phyloP scores from a whole-genome alignment of 2,329 filamentous ascomycete species.

The Podosphaera leucotricha region DNA sequence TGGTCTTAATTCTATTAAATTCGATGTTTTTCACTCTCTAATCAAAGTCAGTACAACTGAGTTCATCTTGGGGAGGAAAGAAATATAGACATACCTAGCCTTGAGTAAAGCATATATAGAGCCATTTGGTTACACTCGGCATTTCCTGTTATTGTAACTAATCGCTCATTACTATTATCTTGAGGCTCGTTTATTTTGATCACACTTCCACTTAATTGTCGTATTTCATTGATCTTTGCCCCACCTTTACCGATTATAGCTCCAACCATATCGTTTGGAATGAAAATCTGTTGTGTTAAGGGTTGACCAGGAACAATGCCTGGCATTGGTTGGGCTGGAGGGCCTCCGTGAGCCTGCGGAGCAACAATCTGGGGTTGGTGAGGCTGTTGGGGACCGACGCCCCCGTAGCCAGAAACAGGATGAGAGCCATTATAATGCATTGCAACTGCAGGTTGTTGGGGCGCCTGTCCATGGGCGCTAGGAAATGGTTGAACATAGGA shows the following conservation, averaged over 20 bases:
- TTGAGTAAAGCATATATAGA: conserved; percentile 96
- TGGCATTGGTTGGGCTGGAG: conserved; percentile 52
- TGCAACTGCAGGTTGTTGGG: conserved; percentile 32
- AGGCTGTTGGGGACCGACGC: conserved; percentile 57
- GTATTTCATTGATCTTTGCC: conserved; percentile 97
- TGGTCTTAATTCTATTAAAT: conserved; percentile 21
- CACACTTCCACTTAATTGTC: conserved; percentile 86
- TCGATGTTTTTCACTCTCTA: conserved; percentile 58
- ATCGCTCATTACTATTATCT: conserved; percentile 92
- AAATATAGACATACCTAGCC: conserved; percentile 47
- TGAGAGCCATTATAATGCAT: conserved; percentile 46
- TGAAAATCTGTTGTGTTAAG: conserved; percentile 94
- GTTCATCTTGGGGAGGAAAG: conserved; percentile 1
- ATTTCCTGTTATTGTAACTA: conserved; percentile 93
- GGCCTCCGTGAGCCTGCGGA: conserved; percentile 42
- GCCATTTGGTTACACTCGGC: conserved; percentile 99
- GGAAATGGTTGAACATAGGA: conserved; percentile 35
- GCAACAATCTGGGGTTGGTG: conserved; percentile 32
- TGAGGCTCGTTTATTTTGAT: conserved; percentile 99
- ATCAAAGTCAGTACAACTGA: conserved; percentile 5
- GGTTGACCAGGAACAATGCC: conserved; percentile 57
- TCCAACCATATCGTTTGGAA: conserved; percentile 98
- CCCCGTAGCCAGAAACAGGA: conserved; percentile 51
- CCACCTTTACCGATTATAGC: conserved; percentile 98
- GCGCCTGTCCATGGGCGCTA: conserved; percentile 22